These are phyloP conservation scores for Diutina scorzettiae DNA, from an alignment of 1,139 yeast genomes.

Conservation along the genomic window DNA sequence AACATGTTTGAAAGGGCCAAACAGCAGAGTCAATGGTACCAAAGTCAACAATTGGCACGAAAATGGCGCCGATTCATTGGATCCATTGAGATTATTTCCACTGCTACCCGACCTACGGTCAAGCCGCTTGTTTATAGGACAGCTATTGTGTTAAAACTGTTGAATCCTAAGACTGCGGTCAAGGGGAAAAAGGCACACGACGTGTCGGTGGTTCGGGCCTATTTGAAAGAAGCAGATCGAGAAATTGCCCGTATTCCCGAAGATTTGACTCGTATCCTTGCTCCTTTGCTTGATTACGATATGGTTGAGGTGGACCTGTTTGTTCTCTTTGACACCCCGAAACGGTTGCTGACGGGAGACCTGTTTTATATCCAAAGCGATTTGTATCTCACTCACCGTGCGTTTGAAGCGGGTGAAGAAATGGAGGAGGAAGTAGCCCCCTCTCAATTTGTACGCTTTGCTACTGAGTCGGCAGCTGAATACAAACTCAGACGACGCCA, in stretches of 20 bases:
- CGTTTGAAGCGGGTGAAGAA: slow-evolving; percentile 23
- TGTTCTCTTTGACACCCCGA: slow-evolving; percentile 45
- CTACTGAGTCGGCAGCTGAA: slow-evolving; percentile 43
- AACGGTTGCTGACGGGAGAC: slow-evolving; percentile 61
- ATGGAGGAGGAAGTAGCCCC: slow-evolving; percentile 1
- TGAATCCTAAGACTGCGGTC: slow-evolving; percentile 20
- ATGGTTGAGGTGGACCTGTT: slow-evolving; percentile 46
- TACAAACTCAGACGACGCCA: slow-evolving; percentile 41
- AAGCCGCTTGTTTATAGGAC: slow-evolving; percentile 42
- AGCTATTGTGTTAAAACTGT: slow-evolving; percentile 24
- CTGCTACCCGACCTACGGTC: slow-evolving; percentile 73
- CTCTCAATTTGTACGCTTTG: neutral
- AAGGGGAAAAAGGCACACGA: slow-evolving; percentile 12
- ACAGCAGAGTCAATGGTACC: neutral
- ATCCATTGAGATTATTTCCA: slow-evolving; percentile 57
- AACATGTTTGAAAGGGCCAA: neutral
- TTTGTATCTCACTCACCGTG: slow-evolving; percentile 41
- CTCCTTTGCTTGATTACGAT: slow-evolving; percentile 50
- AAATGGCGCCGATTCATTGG: slow-evolving; percentile 41
- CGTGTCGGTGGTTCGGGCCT: slow-evolving; percentile 23
- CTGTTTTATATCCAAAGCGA: slow-evolving; percentile 52
- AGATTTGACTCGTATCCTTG: slow-evolving; percentile 53
- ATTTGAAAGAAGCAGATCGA: slow-evolving; percentile 19
- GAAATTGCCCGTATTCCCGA: slow-evolving; percentile 76
- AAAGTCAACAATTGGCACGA: slow-evolving; percentile 5